Evolutionary conservation across 352 stramenopile species (phyloP).

Genomic region (Phytophthora pini): DNA sequence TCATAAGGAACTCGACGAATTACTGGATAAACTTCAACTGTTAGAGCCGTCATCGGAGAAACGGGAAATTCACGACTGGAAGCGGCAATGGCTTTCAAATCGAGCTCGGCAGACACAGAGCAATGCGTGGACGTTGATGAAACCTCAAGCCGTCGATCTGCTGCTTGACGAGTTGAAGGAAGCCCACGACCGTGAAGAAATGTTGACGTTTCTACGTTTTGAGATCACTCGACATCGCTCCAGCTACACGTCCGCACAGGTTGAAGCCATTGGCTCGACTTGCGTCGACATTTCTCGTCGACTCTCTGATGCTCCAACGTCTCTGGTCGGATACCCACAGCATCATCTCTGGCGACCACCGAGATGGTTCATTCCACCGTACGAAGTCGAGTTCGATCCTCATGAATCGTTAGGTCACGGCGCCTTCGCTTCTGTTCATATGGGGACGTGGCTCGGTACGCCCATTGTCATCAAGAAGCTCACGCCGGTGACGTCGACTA

Average conservation of each 20-base stretch:
- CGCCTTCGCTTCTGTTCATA: conserved; percentile 41
- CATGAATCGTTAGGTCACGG: conserved; percentile 32
- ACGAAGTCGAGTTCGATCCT: conserved; percentile 42
- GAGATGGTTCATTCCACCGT: conserved; percentile 46
- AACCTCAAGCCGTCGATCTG: conserved; percentile 13
- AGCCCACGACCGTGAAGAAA: conserved; percentile 32
- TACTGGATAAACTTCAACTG: conserved; percentile 19
- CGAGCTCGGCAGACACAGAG: conserved; percentile 17
- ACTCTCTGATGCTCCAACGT: conserved; percentile 3
- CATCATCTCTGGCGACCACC: conserved; percentile 25
- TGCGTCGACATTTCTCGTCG: conserved; percentile 31
- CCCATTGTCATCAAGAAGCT: conserved; percentile 46
- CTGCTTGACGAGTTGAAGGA: conserved; percentile 33
- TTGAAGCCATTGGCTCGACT: conserved; percentile 27
- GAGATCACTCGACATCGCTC: conserved; percentile 33
- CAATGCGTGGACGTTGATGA: conserved; percentile 24
- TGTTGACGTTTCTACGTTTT: conserved; percentile 36
- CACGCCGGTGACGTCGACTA: neutral
- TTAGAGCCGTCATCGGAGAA: conserved; percentile 5
- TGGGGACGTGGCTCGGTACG: conserved; percentile 40
- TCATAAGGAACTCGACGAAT: conserved; percentile 41
- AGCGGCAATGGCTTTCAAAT: conserved; percentile 35
- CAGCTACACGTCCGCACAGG: conserved; percentile 29
- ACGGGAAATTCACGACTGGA: conserved; percentile 32
- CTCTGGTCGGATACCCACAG: neutral